Evolutionary conservation across 768 basidiomycete genomes (phyloP).

Genomic region (Trametes sanguinea): DNA sequence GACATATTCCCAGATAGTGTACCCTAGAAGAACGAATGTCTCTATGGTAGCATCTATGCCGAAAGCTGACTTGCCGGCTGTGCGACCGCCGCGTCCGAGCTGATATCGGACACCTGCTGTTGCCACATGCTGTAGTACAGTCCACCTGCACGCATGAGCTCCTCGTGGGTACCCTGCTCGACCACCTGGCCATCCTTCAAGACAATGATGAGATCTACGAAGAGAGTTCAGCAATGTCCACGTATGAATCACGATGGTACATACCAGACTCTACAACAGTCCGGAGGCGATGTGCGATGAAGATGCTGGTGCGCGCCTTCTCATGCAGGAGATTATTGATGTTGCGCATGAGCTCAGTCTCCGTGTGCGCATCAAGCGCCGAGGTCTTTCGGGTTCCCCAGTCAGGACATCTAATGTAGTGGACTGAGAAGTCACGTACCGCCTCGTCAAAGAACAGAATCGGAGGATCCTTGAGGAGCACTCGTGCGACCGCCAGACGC

Average conservation of each 20-base stretch:
- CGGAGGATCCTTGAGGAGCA: slow-evolving; percentile 90
- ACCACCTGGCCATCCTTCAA: slow-evolving; percentile 87
- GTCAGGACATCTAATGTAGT: not conserved
- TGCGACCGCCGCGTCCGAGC: slow-evolving; percentile 8
- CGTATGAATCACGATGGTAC: not conserved
- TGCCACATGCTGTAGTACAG: slow-evolving; percentile 84
- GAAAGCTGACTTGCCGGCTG: slow-evolving; percentile 1
- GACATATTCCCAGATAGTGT: not conserved
- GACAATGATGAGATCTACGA: slow-evolving; percentile 86
- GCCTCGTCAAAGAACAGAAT: slow-evolving; percentile 99
- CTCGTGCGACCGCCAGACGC: slow-evolving; percentile 88
- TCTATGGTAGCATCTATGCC: not conserved
- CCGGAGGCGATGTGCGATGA: slow-evolving; percentile 91
- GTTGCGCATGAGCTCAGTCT: slow-evolving; percentile 92
- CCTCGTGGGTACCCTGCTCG: slow-evolving; percentile 93
- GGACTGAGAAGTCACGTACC: slow-evolving; percentile 49
- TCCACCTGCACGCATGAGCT: slow-evolving; percentile 69
- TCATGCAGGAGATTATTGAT: slow-evolving; percentile 79
- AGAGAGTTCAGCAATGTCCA: slow-evolving; percentile 1
- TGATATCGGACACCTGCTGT: slow-evolving; percentile 54
- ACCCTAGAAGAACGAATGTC: not conserved
- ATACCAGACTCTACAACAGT: slow-evolving; percentile 89
- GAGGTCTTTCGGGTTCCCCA: slow-evolving; percentile 64
- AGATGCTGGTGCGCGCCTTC: slow-evolving; percentile 87
- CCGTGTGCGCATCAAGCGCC: slow-evolving; percentile 92